Evolutionary conservation across 208 protist species (phyloP).

Genomic region (Wallacemonas sp.): DNA sequence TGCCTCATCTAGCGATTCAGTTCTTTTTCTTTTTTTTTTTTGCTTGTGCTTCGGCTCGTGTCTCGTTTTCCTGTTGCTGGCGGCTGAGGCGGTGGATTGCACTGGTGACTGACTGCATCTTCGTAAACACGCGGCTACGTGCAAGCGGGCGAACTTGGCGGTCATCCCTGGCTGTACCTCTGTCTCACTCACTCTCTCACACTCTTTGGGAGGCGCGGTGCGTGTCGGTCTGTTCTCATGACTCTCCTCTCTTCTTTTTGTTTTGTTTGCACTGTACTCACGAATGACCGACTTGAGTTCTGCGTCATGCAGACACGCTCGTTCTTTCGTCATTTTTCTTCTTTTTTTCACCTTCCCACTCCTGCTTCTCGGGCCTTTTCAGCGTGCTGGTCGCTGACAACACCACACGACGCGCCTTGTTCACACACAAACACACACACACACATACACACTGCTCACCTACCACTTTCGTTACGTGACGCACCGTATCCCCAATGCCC

Average conservation of each 20-base stretch:
- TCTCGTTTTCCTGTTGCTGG: too few species aligned
- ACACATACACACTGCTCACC: too few species aligned
- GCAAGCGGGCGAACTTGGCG: too few species aligned
- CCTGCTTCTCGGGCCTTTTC: background rate
- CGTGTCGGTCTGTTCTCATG: too few species aligned
- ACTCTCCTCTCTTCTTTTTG: too few species aligned
- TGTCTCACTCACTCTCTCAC: background rate
- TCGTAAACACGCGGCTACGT: too few species aligned
- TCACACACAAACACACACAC: constrained; percentile 1
- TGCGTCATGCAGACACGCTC: background rate
- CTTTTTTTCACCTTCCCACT: background rate
- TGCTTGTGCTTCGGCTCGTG: background rate
- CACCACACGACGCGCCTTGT: background rate
- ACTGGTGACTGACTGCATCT: too few species aligned
- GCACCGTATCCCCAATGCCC: too few species aligned
- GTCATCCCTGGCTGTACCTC: too few species aligned
- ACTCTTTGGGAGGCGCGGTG: background rate
- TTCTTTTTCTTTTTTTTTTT: constrained; percentile 12
- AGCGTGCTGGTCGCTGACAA: background rate
- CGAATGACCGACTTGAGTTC: background rate
- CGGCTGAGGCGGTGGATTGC: too few species aligned
- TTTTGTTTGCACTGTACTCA: too few species aligned
- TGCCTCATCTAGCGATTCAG: background rate
- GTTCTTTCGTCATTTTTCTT: background rate
- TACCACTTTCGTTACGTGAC: too few species aligned